Percentiles rank a stretch among this genome's conserved stretches.
Evolutionary conservation across 306 rosid species (phyloP).

Genomic region (Ormosia emarginata): DNA sequence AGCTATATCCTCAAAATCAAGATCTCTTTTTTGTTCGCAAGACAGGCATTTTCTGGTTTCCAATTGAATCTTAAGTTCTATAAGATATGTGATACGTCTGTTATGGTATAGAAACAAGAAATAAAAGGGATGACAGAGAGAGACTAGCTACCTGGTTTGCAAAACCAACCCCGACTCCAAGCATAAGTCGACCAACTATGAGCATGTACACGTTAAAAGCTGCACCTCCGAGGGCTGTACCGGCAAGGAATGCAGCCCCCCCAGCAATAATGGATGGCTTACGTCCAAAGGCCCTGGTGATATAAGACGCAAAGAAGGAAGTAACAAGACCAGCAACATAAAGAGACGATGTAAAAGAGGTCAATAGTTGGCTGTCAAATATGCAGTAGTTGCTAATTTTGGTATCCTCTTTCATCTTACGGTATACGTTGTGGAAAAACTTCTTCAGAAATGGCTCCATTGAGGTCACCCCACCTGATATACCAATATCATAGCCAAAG

Average conservation of each 20-base stretch:
- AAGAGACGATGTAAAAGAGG: conserved; percentile 75
- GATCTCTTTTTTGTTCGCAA: neutral
- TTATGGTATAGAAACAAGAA: neutral
- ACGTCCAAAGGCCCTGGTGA: conserved; percentile 63
- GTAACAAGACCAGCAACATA: conserved; percentile 70
- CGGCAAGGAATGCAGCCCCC: conserved; percentile 57
- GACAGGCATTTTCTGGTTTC: neutral
- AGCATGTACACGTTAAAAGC: conserved; percentile 69
- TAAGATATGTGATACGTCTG: neutral
- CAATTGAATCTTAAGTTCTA: neutral
- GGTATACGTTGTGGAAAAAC: conserved; percentile 60
- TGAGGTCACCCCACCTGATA: conserved; percentile 60
- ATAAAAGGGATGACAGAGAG: neutral
- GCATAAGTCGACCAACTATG: conserved; percentile 62
- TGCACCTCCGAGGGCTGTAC: conserved; percentile 63
- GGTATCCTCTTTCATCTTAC: conserved; percentile 45
- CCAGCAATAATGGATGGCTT: conserved; percentile 64
- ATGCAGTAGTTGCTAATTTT: conserved; percentile 65
- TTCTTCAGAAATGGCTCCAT: conserved; percentile 72
- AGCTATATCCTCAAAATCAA: neutral
- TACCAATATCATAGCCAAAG: conserved; percentile 46
- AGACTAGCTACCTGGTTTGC: conserved; percentile 60
- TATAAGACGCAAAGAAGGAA: conserved; percentile 54
- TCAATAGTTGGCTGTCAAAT: conserved; percentile 58
- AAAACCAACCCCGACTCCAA: conserved; percentile 82